phyloP scores from a whole-genome alignment of 306 rosid species.

The Citrullus amarus region DNA sequence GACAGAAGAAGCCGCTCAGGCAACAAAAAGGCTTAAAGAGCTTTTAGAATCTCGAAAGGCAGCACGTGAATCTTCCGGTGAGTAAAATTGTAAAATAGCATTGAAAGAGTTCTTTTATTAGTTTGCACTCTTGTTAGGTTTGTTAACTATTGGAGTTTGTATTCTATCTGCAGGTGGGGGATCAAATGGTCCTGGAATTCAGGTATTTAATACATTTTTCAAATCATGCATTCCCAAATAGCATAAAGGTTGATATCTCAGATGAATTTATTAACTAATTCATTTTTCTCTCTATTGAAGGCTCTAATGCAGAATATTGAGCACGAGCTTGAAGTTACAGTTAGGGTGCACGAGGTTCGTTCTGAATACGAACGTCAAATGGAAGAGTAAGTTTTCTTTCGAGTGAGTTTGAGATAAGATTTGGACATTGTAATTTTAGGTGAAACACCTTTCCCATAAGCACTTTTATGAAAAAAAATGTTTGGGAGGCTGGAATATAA shows the following conservation, averaged over 20 bases:
- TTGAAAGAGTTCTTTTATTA: background rate
- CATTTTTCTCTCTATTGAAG: conserved; percentile 25
- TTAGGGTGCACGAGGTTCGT: conserved; percentile 90
- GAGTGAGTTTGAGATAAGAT: background rate
- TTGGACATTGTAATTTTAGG: background rate
- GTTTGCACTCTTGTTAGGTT: background rate
- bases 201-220: conserved; percentile 34
- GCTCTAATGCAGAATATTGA: conserved; percentile 84
- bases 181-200: conserved; percentile 62
- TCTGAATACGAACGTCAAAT: conserved; percentile 77
- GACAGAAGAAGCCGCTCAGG: conserved; percentile 90
- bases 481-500: too few relatives aligned
- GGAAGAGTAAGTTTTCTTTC: conserved; percentile 55
- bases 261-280: background rate
- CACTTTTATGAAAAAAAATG: background rate
- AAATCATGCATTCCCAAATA: background rate
- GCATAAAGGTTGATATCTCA: background rate
- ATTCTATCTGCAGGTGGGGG: conserved; percentile 27
- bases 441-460: background rate
- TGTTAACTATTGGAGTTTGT: conserved; percentile 7
- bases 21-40: conserved; percentile 86
- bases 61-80: conserved; percentile 56
- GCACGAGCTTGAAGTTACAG: conserved; percentile 90
- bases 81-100: conserved; percentile 10
- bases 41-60: conserved; percentile 76